Percentiles rank a stretch among this genome's conserved stretches.
Conservation (phyloP, 2,329 filamentous ascomycete genomes). For the Sphaceloma murrayae region DNA sequence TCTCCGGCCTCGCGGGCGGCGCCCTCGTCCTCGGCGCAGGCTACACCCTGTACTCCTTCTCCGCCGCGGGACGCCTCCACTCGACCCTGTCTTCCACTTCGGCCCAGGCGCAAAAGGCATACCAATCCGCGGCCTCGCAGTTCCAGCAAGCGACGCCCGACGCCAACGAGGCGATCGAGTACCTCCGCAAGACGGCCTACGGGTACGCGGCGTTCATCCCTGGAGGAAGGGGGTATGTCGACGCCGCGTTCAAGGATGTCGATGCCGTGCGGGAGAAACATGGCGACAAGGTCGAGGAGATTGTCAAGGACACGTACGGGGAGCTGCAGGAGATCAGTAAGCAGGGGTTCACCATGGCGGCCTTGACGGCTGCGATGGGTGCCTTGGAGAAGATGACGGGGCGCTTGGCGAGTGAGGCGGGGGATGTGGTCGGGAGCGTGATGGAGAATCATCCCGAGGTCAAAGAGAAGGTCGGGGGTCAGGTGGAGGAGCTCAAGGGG, state of each 20-base stretch:
- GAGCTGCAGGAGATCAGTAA: conserved; percentile 55
- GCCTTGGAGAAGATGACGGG: conserved; percentile 41
- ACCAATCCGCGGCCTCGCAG: conserved; percentile 50
- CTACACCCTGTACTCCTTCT: conserved; percentile 47
- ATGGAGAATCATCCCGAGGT: conserved; percentile 63
- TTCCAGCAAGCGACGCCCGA: conserved; percentile 48
- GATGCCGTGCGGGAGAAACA: conserved; percentile 60
- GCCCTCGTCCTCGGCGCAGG: conserved; percentile 38
- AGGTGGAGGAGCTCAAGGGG: conserved; percentile 58
- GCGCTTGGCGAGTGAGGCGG: conserved; percentile 51
- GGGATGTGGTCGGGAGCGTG: conserved; percentile 54
- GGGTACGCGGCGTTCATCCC: conserved; percentile 64
- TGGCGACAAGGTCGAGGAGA: conserved; percentile 58
- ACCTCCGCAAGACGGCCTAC: conserved; percentile 55
- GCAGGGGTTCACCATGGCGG: conserved; percentile 43
- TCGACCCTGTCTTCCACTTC: conserved; percentile 30
- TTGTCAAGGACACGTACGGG: conserved; percentile 57
- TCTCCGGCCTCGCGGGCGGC: conserved; percentile 44
- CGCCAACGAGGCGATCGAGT: conserved; percentile 54
- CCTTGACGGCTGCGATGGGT: neutral
- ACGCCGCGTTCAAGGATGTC: conserved; percentile 59
- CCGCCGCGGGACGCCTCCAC: conserved; percentile 29
- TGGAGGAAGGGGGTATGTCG: conserved; percentile 58
- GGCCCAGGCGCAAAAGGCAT: conserved; percentile 50
- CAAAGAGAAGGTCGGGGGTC: conserved; percentile 62